These are phyloP conservation scores for Sungouiozyma ichnusensis DNA, from an alignment of 805 yeast species.

Conservation along the genomic window DNA sequence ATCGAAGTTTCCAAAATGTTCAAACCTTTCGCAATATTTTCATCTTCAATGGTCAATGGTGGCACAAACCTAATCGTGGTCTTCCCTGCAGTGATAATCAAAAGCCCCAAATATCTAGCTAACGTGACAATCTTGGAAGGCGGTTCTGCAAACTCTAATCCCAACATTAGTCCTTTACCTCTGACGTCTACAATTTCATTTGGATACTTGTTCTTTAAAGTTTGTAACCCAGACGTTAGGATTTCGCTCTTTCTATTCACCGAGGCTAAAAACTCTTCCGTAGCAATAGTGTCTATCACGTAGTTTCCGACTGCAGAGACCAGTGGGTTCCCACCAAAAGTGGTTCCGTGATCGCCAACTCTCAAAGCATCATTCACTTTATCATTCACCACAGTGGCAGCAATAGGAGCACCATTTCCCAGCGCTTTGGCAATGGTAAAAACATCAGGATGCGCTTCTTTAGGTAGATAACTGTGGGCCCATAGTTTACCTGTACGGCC, in stretches of 20 bases:
- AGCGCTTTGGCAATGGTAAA: constrained; percentile 91
- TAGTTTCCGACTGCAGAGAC: constrained; percentile 73
- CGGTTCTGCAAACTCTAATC: constrained; percentile 62
- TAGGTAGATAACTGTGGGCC: constrained; percentile 76
- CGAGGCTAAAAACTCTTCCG: constrained; percentile 44
- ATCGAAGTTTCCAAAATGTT: constrained; percentile 42
- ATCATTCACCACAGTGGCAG: constrained; percentile 83
- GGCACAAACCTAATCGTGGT: constrained; percentile 89
- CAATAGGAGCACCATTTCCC: constrained; percentile 95
- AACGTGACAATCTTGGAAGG: constrained; percentile 52
- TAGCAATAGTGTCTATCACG: constrained; percentile 60
- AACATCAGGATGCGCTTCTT: constrained; percentile 87
- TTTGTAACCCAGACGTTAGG: constrained; percentile 40
- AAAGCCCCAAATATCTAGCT: constrained; percentile 70
- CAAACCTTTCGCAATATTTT: constrained; percentile 60
- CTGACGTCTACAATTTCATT: constrained; percentile 56
- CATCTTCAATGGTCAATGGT: constrained; percentile 72
- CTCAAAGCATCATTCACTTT: constrained; percentile 58
- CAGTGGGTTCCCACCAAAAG: constrained; percentile 94
- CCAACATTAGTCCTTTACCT: constrained; percentile 84
- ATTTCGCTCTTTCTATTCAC: constrained; percentile 54
- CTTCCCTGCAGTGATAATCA: constrained; percentile 85
- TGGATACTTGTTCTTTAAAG: constrained; percentile 46
- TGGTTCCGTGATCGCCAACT: constrained; percentile 96
- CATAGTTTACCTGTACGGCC: constrained; percentile 88